phyloP scores from a whole-genome alignment of 495 filamentous ascomycete species.

The Penicillium samsonianum region DNA sequence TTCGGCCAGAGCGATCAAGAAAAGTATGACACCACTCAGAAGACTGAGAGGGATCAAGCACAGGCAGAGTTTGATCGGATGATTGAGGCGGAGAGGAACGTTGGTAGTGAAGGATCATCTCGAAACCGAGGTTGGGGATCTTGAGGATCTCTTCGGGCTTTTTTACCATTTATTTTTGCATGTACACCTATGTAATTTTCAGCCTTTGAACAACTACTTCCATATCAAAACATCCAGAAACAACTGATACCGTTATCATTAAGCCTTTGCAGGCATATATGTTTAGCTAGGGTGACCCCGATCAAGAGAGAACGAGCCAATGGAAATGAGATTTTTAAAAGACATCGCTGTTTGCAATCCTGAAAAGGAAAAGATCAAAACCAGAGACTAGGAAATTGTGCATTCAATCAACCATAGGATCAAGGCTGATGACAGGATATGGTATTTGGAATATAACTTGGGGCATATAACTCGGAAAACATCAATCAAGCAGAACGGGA shows the following conservation, averaged over 20 bases:
- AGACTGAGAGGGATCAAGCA: conserved; percentile 36
- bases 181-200: conserved; percentile 3
- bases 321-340: not conserved
- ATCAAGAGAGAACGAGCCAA: not conserved
- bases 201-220: not conserved
- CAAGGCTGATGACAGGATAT: conserved; percentile 1
- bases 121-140: conserved; percentile 28
- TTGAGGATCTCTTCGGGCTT: not conserved
- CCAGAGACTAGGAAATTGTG: conserved; percentile 4
- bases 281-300: not conserved
- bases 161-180: not conserved
- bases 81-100: conserved; percentile 42
- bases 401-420: conserved; percentile 2
- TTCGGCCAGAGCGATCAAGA: conserved; percentile 11
- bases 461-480: conserved; percentile 5
- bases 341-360: conserved; percentile 5
- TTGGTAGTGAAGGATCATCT: conserved; percentile 19
- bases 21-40: conserved; percentile 17
- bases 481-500: conserved; percentile 6
- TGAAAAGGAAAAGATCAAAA: not conserved
- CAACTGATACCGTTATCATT: conserved; percentile 10
- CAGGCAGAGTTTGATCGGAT: conserved; percentile 46
- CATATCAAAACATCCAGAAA: not conserved
- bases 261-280: conserved; percentile 15
- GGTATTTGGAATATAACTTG: conserved; percentile 12